Percentiles rank a stretch among this genome's conserved stretches.
Conservation (phyloP, 352 stramenopile species). For the Phytophthora foliorum region DNA sequence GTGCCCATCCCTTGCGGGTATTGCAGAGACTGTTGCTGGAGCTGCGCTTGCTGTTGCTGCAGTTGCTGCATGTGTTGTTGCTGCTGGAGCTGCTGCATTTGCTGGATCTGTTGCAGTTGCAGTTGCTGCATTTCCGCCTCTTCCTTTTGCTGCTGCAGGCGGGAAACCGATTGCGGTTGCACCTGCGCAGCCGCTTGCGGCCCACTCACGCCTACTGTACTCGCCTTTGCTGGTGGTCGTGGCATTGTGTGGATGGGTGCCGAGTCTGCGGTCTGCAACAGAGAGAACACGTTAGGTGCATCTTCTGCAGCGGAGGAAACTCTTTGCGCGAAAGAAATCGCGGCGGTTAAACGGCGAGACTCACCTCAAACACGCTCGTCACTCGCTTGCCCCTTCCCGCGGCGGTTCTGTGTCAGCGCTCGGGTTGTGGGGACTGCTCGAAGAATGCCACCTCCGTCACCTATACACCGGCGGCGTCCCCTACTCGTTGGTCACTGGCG, state of each 20-base stretch:
- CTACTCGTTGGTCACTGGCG: conserved; percentile 40
- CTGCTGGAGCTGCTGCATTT: conserved; percentile 34
- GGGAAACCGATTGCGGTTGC: conserved; percentile 36
- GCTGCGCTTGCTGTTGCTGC: conserved; percentile 44
- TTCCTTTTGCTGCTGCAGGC: conserved; percentile 46
- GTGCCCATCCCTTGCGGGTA: conserved; percentile 38
- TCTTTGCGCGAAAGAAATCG: conserved; percentile 24
- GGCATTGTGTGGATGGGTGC: conserved; percentile 34
- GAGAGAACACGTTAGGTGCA: conserved; percentile 26
- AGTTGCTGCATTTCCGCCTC: conserved; percentile 18
- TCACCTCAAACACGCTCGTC: conserved; percentile 29
- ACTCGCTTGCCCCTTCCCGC: conserved; percentile 35
- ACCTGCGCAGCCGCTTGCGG: conserved; percentile 26
- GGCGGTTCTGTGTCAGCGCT: conserved; percentile 39
- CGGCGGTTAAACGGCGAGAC: not conserved
- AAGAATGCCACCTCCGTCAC: conserved; percentile 57
- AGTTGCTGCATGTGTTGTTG: conserved; percentile 43
- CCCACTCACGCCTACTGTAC: conserved; percentile 24
- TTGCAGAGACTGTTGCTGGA: conserved; percentile 52
- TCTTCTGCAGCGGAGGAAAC: conserved; percentile 7
- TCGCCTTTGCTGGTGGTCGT: conserved; percentile 32
- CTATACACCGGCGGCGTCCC: conserved; percentile 47
- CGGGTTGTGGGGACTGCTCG: conserved; percentile 43
- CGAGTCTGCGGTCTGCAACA: conserved; percentile 20
- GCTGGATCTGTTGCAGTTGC: conserved; percentile 43